Conservation (phyloP, 2,329 filamentous ascomycete species). For the Rhinocladiella mackenziei region DNA sequence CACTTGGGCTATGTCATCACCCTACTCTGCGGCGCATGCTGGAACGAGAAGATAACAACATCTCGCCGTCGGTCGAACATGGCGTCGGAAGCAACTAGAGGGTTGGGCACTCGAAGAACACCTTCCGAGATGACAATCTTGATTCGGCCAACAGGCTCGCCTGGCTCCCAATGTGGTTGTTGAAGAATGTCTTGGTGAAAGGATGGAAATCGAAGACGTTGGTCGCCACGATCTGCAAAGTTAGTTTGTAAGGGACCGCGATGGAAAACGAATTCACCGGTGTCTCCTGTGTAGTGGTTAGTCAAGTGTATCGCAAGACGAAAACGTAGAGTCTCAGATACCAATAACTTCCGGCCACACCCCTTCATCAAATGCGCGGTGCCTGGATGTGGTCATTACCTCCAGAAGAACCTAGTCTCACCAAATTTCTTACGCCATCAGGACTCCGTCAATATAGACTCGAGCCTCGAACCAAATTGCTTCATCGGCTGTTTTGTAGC, state of each 20-base stretch:
- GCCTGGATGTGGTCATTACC: conserved; percentile 4
- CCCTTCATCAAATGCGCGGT: conserved; percentile 19
- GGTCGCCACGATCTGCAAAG: conserved; percentile 7
- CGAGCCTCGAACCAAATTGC: conserved; percentile 61
- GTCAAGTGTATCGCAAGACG: background rate
- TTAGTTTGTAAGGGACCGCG: conserved; percentile 1
- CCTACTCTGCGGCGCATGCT: conserved; percentile 74
- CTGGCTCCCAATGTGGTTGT: conserved; percentile 67
- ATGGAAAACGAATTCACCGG: conserved; percentile 5
- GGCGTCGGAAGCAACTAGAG: conserved; percentile 22
- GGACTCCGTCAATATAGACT: conserved; percentile 64
- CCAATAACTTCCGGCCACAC: conserved; percentile 45
- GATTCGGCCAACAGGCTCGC: conserved; percentile 69
- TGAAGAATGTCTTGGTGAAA: conserved; percentile 67
- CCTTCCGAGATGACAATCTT: conserved; percentile 73
- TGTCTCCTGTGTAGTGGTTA: conserved; percentile 12
- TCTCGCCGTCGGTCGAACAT: conserved; percentile 65
- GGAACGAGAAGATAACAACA: conserved; percentile 74
- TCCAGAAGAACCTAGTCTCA: background rate
- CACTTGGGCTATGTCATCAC: conserved; percentile 11
- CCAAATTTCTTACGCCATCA: conserved; percentile 56
- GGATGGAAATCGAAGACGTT: conserved; percentile 62
- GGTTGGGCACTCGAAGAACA: conserved; percentile 46
- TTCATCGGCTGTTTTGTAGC: conserved; percentile 55
- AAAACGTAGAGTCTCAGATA: conserved; percentile 4